These are phyloP conservation scores for Dryas octopetala DNA, from an alignment of 306 rosid species.

Conservation along the genomic window DNA sequence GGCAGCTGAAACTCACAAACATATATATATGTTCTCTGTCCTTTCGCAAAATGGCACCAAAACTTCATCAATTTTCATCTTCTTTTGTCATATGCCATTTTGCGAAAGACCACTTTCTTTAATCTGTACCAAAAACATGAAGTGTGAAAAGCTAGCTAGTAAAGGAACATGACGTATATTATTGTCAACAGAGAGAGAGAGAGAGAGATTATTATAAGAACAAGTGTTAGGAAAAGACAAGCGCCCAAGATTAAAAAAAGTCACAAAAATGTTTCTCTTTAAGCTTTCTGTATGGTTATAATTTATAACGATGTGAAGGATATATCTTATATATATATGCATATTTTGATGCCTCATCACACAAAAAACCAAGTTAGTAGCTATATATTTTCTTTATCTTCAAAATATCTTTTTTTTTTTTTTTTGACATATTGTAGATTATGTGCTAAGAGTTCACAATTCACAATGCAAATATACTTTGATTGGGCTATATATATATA, in stretches of 20 bases:
- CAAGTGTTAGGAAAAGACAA: neutral
- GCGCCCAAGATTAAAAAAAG: neutral
- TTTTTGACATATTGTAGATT: neutral
- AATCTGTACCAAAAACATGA: too few species aligned
- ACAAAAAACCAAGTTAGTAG: neutral
- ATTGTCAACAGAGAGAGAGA: neutral
- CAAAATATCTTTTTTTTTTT: neutral
- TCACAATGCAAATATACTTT: too few species aligned
- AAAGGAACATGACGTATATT: too few species aligned
- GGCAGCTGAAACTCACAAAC: too few species aligned
- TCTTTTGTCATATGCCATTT: too few species aligned
- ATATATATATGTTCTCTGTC: too few species aligned
- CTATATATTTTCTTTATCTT: neutral
- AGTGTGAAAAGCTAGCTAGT: too few species aligned
- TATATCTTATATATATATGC: neutral
- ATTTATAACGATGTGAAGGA: neutral
- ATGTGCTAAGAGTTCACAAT: too few species aligned
- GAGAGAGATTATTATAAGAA: neutral
- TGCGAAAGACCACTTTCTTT: too few species aligned
- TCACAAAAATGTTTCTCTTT: neutral
- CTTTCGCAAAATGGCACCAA: too few species aligned
- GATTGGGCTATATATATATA: neutral
- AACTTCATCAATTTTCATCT: too few species aligned
- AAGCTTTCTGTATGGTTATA: neutral
- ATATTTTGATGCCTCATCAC: neutral